phyloP scores from a whole-genome alignment of 2,329 filamentous ascomycete species.

The Epichloe aotearoae region DNA sequence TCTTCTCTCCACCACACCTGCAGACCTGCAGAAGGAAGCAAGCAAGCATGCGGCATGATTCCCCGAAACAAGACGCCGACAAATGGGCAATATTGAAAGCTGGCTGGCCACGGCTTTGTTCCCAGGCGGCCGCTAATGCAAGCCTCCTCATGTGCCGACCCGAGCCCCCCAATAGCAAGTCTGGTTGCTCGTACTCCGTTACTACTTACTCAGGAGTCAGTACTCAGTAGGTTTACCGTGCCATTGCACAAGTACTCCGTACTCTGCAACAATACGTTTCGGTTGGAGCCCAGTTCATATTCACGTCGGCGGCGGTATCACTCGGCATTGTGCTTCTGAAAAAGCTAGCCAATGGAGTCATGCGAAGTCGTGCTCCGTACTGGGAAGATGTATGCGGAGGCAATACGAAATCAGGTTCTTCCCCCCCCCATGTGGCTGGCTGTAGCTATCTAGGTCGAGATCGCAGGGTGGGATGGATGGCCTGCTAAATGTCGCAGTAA shows the following conservation, averaged over 20 bases:
- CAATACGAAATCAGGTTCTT: not conserved
- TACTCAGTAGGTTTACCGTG: too few relatives aligned
- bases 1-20: too few relatives aligned
- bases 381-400: not conserved
- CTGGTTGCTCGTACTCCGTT: not conserved
- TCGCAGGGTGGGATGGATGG: not conserved
- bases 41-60: too few relatives aligned
- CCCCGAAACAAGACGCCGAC: too few relatives aligned
- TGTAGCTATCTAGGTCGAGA: slow-evolving; percentile 1
- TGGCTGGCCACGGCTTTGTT: not conserved
- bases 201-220: too few relatives aligned
- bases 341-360: not conserved
- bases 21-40: too few relatives aligned
- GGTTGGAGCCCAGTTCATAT: not conserved
- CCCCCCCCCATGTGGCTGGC: not conserved
- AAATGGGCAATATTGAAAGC: too few relatives aligned
- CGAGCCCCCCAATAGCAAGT: not conserved
- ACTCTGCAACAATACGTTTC: not conserved
- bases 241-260: not conserved
- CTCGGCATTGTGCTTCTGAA: not conserved
- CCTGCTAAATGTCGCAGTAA: not conserved
- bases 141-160: slow-evolving; percentile 7
- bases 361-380: not conserved
- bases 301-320: not conserved
- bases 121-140: slow-evolving; percentile 8